Base-by-base conservation (phyloP, 1,284 basidiomycete species). In the Cryptococcus neoformans region DNA sequence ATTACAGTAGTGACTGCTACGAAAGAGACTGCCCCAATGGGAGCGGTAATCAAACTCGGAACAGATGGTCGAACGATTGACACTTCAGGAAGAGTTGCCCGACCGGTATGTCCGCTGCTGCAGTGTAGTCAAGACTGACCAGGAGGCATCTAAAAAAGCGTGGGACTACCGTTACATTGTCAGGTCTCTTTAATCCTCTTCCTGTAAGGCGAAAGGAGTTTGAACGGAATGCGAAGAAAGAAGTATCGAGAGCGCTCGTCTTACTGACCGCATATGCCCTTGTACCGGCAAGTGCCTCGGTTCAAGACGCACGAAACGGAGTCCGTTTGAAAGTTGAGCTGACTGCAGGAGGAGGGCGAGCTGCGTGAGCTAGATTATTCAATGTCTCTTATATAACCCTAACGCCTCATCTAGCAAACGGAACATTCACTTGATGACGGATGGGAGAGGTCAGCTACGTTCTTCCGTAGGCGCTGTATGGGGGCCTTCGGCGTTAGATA, bases 191-290 rank as follows among this genome's bases (percentile, higher is more conserved):
- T 77, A 78, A 81, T 8, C 83, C 87, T 0, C 81, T 97, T 0
- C 92, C 96, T 0, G 96, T 99, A 2, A 84, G 96, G 2, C 82
- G 92, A 6, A 94, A 94, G 70, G 95, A 98, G 69, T 84, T 98
- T 48, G 87, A 93, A 69, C 83, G 90, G 56, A 94, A 95, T 62
- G 81, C 83, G 4, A 98, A 96, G 74, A 85, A 93, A 44, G 94
- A 99, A 69, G 95, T 89, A 70, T 85, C 85, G 3, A 96, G 96
- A 69, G 88, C 90, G 0, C 77, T 97, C 40, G 82, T 83, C 8
- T 80, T 97, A 8, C 76, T 99, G 44, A 87, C 87, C 54, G 92
- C 91, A 0, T 99, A 99, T 73, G 94, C 93, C 0, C 82, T 99
- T 6, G 87, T 93, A 0, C 90, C 91, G 1, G 68, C 72, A 3